These are phyloP conservation scores for Jamesozyma gamospora DNA, from an alignment of 805 yeast species.

Conservation along the genomic window DNA sequence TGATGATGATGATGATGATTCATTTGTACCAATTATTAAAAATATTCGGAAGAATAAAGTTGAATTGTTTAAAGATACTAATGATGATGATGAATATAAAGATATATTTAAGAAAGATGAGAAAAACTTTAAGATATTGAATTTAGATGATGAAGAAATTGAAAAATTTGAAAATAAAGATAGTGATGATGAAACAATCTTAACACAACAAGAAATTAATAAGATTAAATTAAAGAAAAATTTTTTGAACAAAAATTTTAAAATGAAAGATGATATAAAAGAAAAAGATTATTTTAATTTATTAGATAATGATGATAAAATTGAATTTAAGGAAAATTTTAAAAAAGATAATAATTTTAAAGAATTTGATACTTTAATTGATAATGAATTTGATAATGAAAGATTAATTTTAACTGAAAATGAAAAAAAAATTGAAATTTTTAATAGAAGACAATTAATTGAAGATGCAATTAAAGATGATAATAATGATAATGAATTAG, in stretches of 20 bases:
- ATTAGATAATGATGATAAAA: conserved; percentile 20
- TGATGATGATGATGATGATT: not conserved
- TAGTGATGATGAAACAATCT: not conserved
- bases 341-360: conserved; percentile 13
- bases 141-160: conserved; percentile 3
- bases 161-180: conserved; percentile 1
- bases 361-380: no score
- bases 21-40: not conserved
- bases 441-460: conserved; percentile 11
- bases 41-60: not conserved
- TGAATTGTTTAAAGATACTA: not conserved
- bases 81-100: not conserved
- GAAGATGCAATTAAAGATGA: conserved; percentile 13
- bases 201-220: not conserved
- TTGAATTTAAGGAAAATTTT: conserved; percentile 17
- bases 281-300: conserved; percentile 23
- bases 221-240: not conserved
- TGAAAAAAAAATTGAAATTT: conserved; percentile 8
- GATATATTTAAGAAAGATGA: not conserved
- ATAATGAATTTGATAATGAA: conserved; percentile 20
- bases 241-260: not conserved
- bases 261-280: conserved; percentile 1
- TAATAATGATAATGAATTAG: conserved; percentile 8
- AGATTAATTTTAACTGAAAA: conserved; percentile 17
- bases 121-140: not conserved